Percentiles rank a stretch among this genome's conserved stretches.
Evolutionary conservation across 176 grass and related monocot species (phyloP).

Genomic region (Typha latifolia): DNA sequence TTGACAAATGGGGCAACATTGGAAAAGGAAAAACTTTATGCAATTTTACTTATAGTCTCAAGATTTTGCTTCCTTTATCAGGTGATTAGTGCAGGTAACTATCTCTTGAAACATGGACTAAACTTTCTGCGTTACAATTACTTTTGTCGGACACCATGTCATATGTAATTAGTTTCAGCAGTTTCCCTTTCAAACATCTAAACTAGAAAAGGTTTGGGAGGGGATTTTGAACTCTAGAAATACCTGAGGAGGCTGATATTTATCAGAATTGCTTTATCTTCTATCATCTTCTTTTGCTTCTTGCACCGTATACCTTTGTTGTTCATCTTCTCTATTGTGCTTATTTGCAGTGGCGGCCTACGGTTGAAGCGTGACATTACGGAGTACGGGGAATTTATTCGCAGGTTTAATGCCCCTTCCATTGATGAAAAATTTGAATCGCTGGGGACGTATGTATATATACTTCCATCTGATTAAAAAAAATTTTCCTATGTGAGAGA

Average conservation of each 20-base stretch:
- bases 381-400: slow-evolving; percentile 95
- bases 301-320: neutral
- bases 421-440: slow-evolving; percentile 98
- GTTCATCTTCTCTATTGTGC: neutral
- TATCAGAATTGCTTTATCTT: too few species aligned
- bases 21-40: neutral
- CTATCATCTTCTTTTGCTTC: too few species aligned
- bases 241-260: too few species aligned
- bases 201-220: too few species aligned
- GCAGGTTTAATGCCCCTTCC: slow-evolving; percentile 84
- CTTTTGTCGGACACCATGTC: too few species aligned
- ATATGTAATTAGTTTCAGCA: too few species aligned
- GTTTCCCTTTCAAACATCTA: too few species aligned
- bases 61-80: neutral
- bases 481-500: neutral
- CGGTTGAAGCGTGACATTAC: slow-evolving; percentile 98
- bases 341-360: slow-evolving; percentile 68
- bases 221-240: too few species aligned
- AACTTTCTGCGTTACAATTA: too few species aligned
- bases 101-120: too few species aligned
- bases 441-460: slow-evolving; percentile 73
- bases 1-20: neutral
- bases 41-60: neutral
- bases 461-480: neutral
- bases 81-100: neutral